phyloP scores from a whole-genome alignment of 2,329 filamentous ascomycete genomes.

The Cladobotryum mycophilum region DNA sequence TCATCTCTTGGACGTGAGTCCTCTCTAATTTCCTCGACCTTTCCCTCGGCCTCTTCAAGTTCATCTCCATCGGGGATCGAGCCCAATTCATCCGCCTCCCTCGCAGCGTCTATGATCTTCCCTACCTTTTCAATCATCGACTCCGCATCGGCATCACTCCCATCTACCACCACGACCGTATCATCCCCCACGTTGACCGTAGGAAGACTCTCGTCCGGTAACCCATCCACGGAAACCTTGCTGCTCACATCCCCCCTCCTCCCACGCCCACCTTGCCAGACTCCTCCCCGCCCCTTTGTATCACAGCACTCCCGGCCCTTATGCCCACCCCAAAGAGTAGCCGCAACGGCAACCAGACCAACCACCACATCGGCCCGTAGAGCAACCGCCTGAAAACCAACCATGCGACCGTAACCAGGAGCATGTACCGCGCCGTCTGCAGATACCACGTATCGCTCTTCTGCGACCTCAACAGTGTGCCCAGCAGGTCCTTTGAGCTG shows the following conservation, averaged over 20 bases:
- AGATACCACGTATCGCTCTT: slow-evolving; percentile 99
- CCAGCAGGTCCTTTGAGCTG: slow-evolving; percentile 67
- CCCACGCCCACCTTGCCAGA: slow-evolving; percentile 20
- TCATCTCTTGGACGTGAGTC: slow-evolving; percentile 32
- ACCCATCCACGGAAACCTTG: slow-evolving; percentile 26
- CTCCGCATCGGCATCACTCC: slow-evolving; percentile 23
- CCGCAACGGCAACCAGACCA: slow-evolving; percentile 76
- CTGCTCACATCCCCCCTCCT: slow-evolving; percentile 22
- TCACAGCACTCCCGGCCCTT: slow-evolving; percentile 47
- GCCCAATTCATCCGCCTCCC: slow-evolving; percentile 25
- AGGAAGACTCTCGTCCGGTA: slow-evolving; percentile 39
- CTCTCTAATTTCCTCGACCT: slow-evolving; percentile 18
- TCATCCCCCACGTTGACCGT: slow-evolving; percentile 40
- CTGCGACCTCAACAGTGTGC: slow-evolving; percentile 74
- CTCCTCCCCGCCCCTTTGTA: slow-evolving; percentile 26
- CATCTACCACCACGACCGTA: slow-evolving; percentile 17
- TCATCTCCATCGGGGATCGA: slow-evolving; percentile 15
- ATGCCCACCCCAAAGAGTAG: slow-evolving; percentile 55
- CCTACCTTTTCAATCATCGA: slow-evolving; percentile 48
- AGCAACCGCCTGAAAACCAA: slow-evolving; percentile 76
- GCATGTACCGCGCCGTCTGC: slow-evolving; percentile 78
- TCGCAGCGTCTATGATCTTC: slow-evolving; percentile 44
- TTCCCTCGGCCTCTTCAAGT: slow-evolving; percentile 8
- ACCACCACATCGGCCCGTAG: slow-evolving; percentile 87
- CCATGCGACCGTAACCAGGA: slow-evolving; percentile 74